phyloP scores from a whole-genome alignment of 345 rosid species.

The Aquilaria yunnanensis region DNA sequence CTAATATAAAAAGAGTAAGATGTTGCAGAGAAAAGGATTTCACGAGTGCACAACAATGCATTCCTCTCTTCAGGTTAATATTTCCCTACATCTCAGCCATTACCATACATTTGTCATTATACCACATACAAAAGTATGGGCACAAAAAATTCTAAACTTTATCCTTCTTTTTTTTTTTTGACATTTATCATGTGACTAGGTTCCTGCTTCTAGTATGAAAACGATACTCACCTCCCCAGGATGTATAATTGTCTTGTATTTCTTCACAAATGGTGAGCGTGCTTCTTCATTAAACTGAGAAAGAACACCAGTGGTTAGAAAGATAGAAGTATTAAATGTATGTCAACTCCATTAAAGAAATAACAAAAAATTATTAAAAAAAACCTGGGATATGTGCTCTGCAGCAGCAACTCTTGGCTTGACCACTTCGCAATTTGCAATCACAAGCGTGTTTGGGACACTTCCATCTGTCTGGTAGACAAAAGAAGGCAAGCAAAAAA shows the following conservation, averaged over 20 bases:
- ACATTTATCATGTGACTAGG: not conserved
- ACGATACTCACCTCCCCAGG: slow-evolving; percentile 84
- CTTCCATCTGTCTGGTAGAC: slow-evolving; percentile 74
- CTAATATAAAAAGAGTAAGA: not conserved
- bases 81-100: too few species aligned
- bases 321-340: not conserved
- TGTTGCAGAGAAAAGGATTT: too few species aligned
- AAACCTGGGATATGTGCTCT: slow-evolving; percentile 76
- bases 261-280: slow-evolving; percentile 96
- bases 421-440: slow-evolving; percentile 81
- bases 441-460: slow-evolving; percentile 88
- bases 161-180: too few species aligned
- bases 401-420: slow-evolving; percentile 83
- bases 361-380: not conserved
- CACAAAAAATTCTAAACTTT: too few species aligned
- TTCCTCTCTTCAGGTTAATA: too few species aligned
- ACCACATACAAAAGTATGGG: too few species aligned
- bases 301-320: not conserved
- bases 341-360: not conserved
- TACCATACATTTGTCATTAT: too few species aligned
- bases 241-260: slow-evolving; percentile 97
- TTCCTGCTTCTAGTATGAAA: not conserved
- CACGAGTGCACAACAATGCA: too few species aligned
- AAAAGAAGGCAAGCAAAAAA: slow-evolving; percentile 8
- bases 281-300: slow-evolving; percentile 97